Conservation (phyloP, 257 asterid genomes). For the Scutellaria barbata region DNA sequence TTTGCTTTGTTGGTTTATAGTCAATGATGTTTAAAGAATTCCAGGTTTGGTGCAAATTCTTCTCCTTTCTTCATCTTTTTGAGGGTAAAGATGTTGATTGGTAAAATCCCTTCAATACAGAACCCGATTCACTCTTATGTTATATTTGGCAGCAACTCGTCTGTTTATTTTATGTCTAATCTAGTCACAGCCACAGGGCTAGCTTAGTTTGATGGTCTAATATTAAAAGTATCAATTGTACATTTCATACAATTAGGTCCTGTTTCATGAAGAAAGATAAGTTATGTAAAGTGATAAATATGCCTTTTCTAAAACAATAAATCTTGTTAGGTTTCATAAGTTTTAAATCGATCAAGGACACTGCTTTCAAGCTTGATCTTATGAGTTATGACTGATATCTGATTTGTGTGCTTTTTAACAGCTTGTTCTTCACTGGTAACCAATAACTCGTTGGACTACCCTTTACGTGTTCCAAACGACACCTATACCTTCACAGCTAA, state of each 20-base stretch:
- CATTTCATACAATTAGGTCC: too few relatives aligned
- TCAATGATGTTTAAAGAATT: background rate
- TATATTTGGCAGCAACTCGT: too few relatives aligned
- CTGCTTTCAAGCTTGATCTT: background rate
- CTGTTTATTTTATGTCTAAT: too few relatives aligned
- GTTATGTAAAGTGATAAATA: too few relatives aligned
- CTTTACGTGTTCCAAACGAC: conserved; percentile 67
- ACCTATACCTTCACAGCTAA: conserved; percentile 72
- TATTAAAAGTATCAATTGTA: too few relatives aligned
- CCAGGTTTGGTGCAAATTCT: background rate
- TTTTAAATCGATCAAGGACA: background rate
- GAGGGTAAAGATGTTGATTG: too few relatives aligned
- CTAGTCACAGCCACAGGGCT: too few relatives aligned
- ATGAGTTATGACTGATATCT: background rate
- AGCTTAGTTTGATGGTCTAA: too few relatives aligned
- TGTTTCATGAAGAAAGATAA: too few relatives aligned
- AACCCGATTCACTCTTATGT: background rate
- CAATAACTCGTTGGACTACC: conserved; percentile 63
- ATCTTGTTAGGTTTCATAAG: too few relatives aligned
- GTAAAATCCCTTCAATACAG: background rate
- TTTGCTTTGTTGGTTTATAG: background rate
- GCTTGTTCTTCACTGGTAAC: conserved; percentile 70
- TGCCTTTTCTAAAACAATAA: too few relatives aligned
- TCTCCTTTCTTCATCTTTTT: too few relatives aligned
- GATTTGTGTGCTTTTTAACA: conserved; percentile 39